Base-by-base conservation (phyloP, 331 rosid species). In the Rhamnella rubrinervis region DNA sequence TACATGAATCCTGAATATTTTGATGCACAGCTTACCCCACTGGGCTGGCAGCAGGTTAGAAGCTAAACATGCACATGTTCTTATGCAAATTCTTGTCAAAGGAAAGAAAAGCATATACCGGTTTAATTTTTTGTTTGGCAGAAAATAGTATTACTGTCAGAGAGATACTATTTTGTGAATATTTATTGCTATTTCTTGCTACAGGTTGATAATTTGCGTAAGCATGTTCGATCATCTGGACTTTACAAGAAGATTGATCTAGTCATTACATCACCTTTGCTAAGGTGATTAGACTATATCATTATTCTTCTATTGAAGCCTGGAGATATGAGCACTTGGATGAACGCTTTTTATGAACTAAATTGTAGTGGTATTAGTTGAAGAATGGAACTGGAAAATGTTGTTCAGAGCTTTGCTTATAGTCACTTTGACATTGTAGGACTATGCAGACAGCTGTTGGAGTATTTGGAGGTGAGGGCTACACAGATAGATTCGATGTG, bases 21-120 rank as follows among this genome's bases (percentile, higher is more conserved):
- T 57, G 85, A 81, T 68, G 85, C 85, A 20, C 74, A 73, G 49
- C 75, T 81, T 53, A 81, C 85, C 60, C 85, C 78, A 66, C 69
- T 81, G 21, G 85, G 85, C 67, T 81, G 85, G 85, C 79, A 81
- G 79, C 85, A 81, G 81, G 85, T 77, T 53, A 67, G 82, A 73
- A 58, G 71, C 74, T 28, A 62, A 23, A 21, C 50, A 16, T 55
- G 3, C 17, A 23, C 19, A 23, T 28, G 28, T 76, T 75, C 38
- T 61, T 14, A 55, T 26, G 44, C 18, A 20, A 17, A 63, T 41
- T 25, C n/a, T n/a, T n/a, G n/a, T n/a, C n/a, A n/a, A 21, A 47
- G n/a, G 59, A 46, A 31, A 9, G 40, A 59, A 58, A 59, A 40
- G 44, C 38, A 31, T 60, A 47, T 19, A 58, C 40, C 20, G 14